Base-by-base conservation (phyloP, 305 asterid genomes). In the Plantago lanceolata region DNA sequence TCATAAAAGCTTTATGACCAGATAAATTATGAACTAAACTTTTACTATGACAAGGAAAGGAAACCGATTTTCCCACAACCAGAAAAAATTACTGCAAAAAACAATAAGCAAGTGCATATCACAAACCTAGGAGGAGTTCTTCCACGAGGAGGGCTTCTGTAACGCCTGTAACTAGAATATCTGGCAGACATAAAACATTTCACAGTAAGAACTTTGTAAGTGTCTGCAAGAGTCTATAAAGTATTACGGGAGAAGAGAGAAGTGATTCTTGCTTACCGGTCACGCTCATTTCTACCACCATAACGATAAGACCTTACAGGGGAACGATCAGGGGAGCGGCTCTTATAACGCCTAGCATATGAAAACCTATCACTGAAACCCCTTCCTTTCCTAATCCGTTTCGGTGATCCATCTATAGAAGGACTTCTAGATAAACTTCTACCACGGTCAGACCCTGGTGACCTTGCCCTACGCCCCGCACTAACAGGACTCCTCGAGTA, bases 291-390 rank as follows among this genome's bases (percentile, higher is more conserved):
- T 71, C 91, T 82, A 60, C 88, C 89, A 26, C 87, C 93, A 74
- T 83, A 86, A 19, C 96, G 91, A 61, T 83, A 78, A n/a, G 95
- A 73, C 76, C 98, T 81, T 16, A 85, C 70, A 44, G 98, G 96
- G 49, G 96, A 89, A 28, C 95, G 86, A 58, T 83, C 93, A 9
- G 93, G 96, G 53, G 97, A 84, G 60, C 94, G 97, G 58, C 97
- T 93, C 62, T 95, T 72, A 71, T 85, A 93, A 56, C 91, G 85
- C 19, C 95, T 82, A 1, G 80, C 97, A 59, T 71, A 94, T 6
- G 97, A 78, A 75, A 71, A 94, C 11, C 90, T 84, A 53, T 94
- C 97, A 71, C 97, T 94, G 54, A 94, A 94, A 21, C 99, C 99
- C 78, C 99, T 79, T 26, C 99, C 99, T 75, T 96, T 83, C 70